Conservation (phyloP, 2,329 filamentous ascomycete genomes). For the Hysterium pulicare region DNA sequence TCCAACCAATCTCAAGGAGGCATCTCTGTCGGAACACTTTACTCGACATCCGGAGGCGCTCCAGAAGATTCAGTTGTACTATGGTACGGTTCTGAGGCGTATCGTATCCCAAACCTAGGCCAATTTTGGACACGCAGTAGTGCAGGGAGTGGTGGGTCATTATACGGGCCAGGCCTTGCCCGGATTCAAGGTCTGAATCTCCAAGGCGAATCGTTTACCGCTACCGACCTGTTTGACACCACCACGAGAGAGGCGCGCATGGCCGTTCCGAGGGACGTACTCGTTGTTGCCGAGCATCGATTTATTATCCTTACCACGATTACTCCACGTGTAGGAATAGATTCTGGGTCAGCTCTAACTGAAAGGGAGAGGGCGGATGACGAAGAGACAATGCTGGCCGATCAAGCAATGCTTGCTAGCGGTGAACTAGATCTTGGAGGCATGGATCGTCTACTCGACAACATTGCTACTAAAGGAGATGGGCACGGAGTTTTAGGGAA, state of each 20-base stretch:
- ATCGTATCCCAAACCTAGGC: constrained; percentile 44
- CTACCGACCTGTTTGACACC: constrained; percentile 43
- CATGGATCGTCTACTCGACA: constrained; percentile 45
- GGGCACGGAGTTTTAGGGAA: constrained; percentile 21
- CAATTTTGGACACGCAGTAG: constrained; percentile 45
- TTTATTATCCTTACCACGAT: constrained; percentile 41
- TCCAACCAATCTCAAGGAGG: constrained; percentile 39
- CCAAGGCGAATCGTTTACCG: constrained; percentile 42
- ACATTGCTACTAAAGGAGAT: constrained; percentile 27
- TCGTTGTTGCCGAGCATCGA: constrained; percentile 44
- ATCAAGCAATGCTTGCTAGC: constrained; percentile 43
- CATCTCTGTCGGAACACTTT: constrained; percentile 38
- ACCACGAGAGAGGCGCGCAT: constrained; percentile 39
- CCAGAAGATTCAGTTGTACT: constrained; percentile 46
- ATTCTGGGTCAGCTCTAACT: constrained; percentile 23
- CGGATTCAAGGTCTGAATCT: constrained; percentile 42
- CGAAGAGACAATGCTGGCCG: constrained; percentile 27
- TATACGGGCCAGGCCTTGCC: constrained; percentile 40
- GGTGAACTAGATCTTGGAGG: constrained; percentile 48
- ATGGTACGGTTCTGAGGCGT: constrained; percentile 45
- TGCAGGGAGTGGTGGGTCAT: constrained; percentile 31
- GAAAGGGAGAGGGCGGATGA: constrained; percentile 27
- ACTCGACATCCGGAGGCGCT: constrained; percentile 26
- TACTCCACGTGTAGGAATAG: constrained; percentile 26
- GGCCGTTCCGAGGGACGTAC: constrained; percentile 43